Evolutionary conservation across 2,329 filamentous ascomycete genomes (phyloP).

Genomic region (Penicillium sp.): DNA sequence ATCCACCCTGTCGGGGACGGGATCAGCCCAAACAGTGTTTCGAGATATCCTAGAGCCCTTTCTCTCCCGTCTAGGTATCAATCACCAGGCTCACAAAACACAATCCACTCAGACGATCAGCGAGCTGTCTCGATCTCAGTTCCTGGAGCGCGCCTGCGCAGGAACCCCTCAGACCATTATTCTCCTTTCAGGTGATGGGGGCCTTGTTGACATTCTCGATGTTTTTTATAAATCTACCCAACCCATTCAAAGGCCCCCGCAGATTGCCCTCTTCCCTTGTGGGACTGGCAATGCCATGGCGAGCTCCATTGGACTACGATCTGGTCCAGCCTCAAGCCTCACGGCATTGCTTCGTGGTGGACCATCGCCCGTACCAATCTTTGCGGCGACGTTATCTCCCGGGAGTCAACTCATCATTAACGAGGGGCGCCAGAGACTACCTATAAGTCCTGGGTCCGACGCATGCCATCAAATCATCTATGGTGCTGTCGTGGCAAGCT

Average conservation of each 20-base stretch:
- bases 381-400: conserved; percentile 61
- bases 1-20: conserved; percentile 66
- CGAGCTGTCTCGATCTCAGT: conserved; percentile 56
- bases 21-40: conserved; percentile 59
- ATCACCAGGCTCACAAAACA: conserved; percentile 63
- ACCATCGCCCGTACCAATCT: conserved; percentile 59
- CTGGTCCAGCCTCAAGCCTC: conserved; percentile 44
- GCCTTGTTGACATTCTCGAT: conserved; percentile 79
- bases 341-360: conserved; percentile 61
- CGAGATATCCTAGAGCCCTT: conserved; percentile 57
- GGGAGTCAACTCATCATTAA: conserved; percentile 51
- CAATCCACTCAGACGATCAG: conserved; percentile 62
- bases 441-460: conserved; percentile 21
- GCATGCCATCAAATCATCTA: conserved; percentile 47
- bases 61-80: conserved; percentile 49
- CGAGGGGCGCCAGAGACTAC: conserved; percentile 46
- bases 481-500: conserved; percentile 83
- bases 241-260: conserved; percentile 49
- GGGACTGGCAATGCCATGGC: conserved; percentile 52
- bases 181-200: conserved; percentile 85
- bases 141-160: conserved; percentile 52
- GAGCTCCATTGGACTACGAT: conserved; percentile 37
- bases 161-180: conserved; percentile 63
- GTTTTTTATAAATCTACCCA: conserved; percentile 45
- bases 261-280: conserved; percentile 56